Evolutionary conservation across 2,329 filamentous ascomycete genomes (phyloP).

Genomic region (Penicillium hordei): DNA sequence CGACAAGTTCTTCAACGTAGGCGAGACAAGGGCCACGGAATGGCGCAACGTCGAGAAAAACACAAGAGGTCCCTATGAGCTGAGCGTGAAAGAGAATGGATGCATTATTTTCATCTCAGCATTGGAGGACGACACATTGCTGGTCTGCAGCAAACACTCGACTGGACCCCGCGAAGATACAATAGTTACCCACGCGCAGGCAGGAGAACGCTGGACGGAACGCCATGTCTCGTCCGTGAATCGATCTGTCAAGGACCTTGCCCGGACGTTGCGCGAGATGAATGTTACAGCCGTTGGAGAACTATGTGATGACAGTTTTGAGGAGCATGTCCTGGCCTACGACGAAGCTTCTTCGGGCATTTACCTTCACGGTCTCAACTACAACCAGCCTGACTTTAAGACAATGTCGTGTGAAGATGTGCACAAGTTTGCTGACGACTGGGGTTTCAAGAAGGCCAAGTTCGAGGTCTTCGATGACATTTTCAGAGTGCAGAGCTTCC

Average conservation of each 20-base stretch:
- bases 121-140: slow-evolving; percentile 79
- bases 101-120: slow-evolving; percentile 98
- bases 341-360: slow-evolving; percentile 78
- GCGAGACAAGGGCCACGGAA: slow-evolving; percentile 75
- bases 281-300: slow-evolving; percentile 96
- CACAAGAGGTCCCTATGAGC: slow-evolving; percentile 85
- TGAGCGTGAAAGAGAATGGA: slow-evolving; percentile 98
- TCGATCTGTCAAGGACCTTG: slow-evolving; percentile 75
- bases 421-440: slow-evolving; percentile 82
- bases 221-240: slow-evolving; percentile 74
- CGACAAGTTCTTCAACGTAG: slow-evolving; percentile 98
- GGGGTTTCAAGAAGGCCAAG: slow-evolving; percentile 90
- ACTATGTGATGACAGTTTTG: slow-evolving; percentile 92
- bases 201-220: slow-evolving; percentile 79
- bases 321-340: slow-evolving; percentile 95
- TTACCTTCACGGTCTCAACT: slow-evolving; percentile 93
- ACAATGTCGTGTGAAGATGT: slow-evolving; percentile 83
- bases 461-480: slow-evolving; percentile 76
- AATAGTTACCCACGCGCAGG: slow-evolving; percentile 76
- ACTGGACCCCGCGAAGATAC: slow-evolving; percentile 75
- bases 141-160: slow-evolving; percentile 99
- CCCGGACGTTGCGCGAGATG: slow-evolving; percentile 69
- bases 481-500: slow-evolving; percentile 70
- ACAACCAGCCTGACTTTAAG: slow-evolving; percentile 87
- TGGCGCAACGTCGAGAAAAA: slow-evolving; percentile 76